Percentiles rank a stretch among this genome's conserved stretches.
phyloP scores from a whole-genome alignment of 148 eudicot genomes.

The Tetragonia tetragonoides region DNA sequence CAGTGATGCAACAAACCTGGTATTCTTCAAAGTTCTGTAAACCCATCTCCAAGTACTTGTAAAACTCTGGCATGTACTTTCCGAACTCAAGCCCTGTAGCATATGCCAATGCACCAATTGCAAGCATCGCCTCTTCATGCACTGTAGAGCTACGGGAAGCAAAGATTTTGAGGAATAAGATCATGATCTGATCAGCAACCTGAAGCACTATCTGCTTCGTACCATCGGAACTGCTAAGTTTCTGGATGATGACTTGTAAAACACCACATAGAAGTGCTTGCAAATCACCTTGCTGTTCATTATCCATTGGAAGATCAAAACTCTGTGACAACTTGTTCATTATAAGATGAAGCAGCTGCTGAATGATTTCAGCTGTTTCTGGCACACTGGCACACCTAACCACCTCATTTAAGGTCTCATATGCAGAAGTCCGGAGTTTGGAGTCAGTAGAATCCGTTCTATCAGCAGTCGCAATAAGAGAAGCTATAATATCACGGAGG shows the following conservation, averaged over 20 bases:
- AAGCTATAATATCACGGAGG: conserved; percentile 47
- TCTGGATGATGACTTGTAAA: conserved; percentile 59
- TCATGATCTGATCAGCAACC: conserved; percentile 49
- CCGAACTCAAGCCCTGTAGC: conserved; percentile 59
- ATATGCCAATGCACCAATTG: conserved; percentile 72
- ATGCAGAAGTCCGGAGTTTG: conserved; percentile 58
- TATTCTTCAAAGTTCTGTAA: conserved; percentile 75
- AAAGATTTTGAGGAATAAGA: conserved; percentile 52
- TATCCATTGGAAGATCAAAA: conserved; percentile 51
- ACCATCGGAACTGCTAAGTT: conserved; percentile 42
- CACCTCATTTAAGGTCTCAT: conserved; percentile 67
- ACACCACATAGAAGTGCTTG: conserved; percentile 67
- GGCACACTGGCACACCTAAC: conserved; percentile 51
- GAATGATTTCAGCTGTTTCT: conserved; percentile 45
- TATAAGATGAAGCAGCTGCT: conserved; percentile 49
- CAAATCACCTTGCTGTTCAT: conserved; percentile 63
- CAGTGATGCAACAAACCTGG: conserved; percentile 69
- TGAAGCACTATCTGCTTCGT: conserved; percentile 40
- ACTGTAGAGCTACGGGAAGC: conserved; percentile 62
- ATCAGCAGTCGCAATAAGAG: conserved; percentile 51
- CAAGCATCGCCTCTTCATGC: conserved; percentile 82
- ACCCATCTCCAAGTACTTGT: conserved; percentile 74
- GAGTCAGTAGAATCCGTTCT: conserved; percentile 51
- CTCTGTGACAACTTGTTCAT: conserved; percentile 49
- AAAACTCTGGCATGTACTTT: conserved; percentile 66